Evolutionary conservation across 169 alveolate species (phyloP), one percentile per base, ranked within the genome.

Genomic region (Eimeria zaria): DNA sequence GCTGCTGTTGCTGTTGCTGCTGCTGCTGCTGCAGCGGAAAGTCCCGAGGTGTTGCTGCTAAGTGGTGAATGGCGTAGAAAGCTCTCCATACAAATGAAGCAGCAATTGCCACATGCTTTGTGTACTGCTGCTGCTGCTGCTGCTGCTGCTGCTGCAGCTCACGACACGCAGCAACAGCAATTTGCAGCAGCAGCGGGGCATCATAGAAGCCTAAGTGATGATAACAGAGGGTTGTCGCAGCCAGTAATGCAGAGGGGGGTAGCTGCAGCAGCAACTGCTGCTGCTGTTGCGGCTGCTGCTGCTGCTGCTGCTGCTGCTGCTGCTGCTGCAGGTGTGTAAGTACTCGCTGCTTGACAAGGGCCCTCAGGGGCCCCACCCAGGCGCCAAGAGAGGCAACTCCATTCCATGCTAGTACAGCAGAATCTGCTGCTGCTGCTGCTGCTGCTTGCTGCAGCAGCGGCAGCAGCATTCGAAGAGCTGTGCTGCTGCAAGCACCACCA

Each of bases 401-500:
- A 62, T 81, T 69, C 73, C 67, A 81, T 6, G 90, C 90, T 8
- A 81, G 48, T 4, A 81, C 90, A 48, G 90, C 90, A 81, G 90
- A 81, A 14, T 46, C 87, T 51, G 90, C 73, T 46, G 90, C n/a
- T 51, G 90, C 71, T 81, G 90, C 90, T 53, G 90, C 71, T 81
- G 90, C 90, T 51, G 90, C 90, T 81, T 81, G 90, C 90, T 51
- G 90, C 90, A 81, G 90, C 90, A 81, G 90, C 71, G 90, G 90
- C 73, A 81, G 90, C 90, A 81, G 90, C 90, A 22, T 14, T 20
- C 27, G 90, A 69, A 81, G 90, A 36, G 58, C 71, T 24, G 36
- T 12, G 33, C 46, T n/a, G 71, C 58, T 46, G 90, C 90, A 81
- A 6, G 71, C 44, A 2, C 90, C 90, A 27, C 90, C 55, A 24